Conservation (phyloP, 805 yeast genomes). For the Yamadazyma sp. region DNA sequence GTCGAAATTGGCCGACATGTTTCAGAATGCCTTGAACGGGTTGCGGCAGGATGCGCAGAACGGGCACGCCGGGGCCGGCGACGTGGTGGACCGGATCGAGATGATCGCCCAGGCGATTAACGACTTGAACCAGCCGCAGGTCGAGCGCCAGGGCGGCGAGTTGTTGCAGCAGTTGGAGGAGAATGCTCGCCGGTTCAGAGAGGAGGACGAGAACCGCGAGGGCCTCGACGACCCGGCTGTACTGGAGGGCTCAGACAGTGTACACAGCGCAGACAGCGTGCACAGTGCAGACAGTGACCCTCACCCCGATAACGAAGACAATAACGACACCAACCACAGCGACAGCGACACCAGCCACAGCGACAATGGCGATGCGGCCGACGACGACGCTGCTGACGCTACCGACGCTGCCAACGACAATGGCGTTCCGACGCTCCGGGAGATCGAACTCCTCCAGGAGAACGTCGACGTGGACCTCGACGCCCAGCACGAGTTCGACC, state of each 20-base stretch:
- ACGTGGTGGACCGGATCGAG: constrained; percentile 24
- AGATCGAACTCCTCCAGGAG: neutral
- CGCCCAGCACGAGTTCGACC: constrained; percentile 6
- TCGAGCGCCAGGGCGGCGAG: constrained; percentile 1
- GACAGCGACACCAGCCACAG: neutral
- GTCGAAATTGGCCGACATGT: constrained; percentile 39
- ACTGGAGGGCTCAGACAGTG: neutral
- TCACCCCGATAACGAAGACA: neutral
- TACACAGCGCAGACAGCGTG: neutral
- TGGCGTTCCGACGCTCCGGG: neutral
- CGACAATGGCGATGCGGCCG: constrained; percentile 12
- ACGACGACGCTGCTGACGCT: no score
- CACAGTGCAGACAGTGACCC: neutral
- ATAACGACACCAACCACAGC: neutral
- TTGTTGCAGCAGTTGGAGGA: constrained; percentile 17
- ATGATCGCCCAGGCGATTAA: constrained; percentile 28
- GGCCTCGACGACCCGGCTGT: neutral
- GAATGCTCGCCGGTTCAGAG: constrained; percentile 10
- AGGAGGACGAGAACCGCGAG: constrained; percentile 11
- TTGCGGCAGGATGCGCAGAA: constrained; percentile 23
- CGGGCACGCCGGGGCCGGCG: constrained; percentile 25
- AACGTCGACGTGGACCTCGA: constrained; percentile 2
- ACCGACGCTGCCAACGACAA: no score
- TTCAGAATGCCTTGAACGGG: constrained; percentile 29
- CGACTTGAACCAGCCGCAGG: constrained; percentile 19